Percentiles rank a stretch among this genome's conserved stretches.
phyloP scores from a whole-genome alignment of 2,329 filamentous ascomycete species.

The Samsoniella hepiali region DNA sequence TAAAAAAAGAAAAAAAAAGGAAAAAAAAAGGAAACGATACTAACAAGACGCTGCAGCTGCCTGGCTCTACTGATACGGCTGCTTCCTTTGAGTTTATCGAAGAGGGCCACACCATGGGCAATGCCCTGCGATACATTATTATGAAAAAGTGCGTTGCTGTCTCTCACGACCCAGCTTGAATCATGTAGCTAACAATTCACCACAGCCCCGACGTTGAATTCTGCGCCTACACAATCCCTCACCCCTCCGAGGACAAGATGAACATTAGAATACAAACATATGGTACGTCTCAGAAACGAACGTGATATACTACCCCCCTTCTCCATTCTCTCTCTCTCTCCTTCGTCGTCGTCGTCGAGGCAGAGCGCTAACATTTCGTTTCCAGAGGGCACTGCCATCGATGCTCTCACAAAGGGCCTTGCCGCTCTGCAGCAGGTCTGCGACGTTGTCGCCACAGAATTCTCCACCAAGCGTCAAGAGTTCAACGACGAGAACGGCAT shows the following conservation, averaged over 20 bases:
- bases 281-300: conserved; percentile 51
- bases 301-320: background rate
- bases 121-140: conserved; percentile 89
- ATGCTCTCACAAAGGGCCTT: conserved; percentile 87
- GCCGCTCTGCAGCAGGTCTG: conserved; percentile 86
- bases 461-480: conserved; percentile 54
- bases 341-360: background rate
- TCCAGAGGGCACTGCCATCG: conserved; percentile 73
- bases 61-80: conserved; percentile 79
- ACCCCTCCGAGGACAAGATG: conserved; percentile 95
- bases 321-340: background rate
- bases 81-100: conserved; percentile 93
- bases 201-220: conserved; percentile 85
- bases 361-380: conserved; percentile 20
- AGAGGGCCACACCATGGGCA: conserved; percentile 93
- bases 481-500: conserved; percentile 36
- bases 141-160: conserved; percentile 84
- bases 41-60: conserved; percentile 57
- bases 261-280: conserved; percentile 97
- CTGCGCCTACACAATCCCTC: conserved; percentile 95
- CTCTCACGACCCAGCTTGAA: conserved; percentile 9
- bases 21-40: conserved; percentile 7
- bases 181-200: background rate
- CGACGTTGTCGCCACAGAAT: conserved; percentile 91
- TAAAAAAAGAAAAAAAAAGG: too few species aligned